Percentiles rank a stretch among this genome's conserved stretches.
Evolutionary conservation across 2,329 filamentous ascomycete species (phyloP).

Genomic region (Aspergillus pseudoviridinutans): DNA sequence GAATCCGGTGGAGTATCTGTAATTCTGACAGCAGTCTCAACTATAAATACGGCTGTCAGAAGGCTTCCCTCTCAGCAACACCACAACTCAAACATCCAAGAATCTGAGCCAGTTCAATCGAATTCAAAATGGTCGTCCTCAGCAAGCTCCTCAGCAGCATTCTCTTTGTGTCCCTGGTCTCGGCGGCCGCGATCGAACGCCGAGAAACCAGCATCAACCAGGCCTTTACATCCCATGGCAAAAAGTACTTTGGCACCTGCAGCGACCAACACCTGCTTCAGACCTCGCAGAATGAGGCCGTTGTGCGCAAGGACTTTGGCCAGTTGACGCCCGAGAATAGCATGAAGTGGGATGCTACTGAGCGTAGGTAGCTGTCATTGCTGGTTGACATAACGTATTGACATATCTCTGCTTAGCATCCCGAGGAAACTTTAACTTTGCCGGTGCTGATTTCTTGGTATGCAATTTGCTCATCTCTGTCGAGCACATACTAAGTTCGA

Average conservation of each 20-base stretch:
- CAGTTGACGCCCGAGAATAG: constrained; percentile 62
- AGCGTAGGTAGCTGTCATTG: constrained; percentile 37
- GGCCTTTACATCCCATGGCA: constrained; percentile 58
- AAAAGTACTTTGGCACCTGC: constrained; percentile 62
- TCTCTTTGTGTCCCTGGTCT: constrained; percentile 5
- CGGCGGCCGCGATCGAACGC: constrained; percentile 3
- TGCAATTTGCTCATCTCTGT: constrained; percentile 47
- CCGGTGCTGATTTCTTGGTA: constrained; percentile 48
- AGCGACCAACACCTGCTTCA: constrained; percentile 50
- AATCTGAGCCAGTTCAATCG: background rate
- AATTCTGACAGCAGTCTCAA: background rate
- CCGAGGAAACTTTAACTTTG: constrained; percentile 54
- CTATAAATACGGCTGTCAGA: background rate
- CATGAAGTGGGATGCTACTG: constrained; percentile 61
- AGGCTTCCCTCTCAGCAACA: background rate
- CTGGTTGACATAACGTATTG: too few species aligned
- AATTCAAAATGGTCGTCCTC: constrained; percentile 5
- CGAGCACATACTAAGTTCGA: constrained; percentile 55
- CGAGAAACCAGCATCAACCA: constrained; percentile 46
- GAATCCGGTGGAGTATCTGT: background rate
- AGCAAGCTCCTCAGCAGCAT: constrained; percentile 2
- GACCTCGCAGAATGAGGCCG: constrained; percentile 60
- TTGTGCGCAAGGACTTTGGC: constrained; percentile 58
- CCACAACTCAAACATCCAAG: background rate
- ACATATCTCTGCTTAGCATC: constrained; percentile 22